Base-by-base conservation (phyloP, 2,329 filamentous ascomycete species). In the Penicillium sp. region DNA sequence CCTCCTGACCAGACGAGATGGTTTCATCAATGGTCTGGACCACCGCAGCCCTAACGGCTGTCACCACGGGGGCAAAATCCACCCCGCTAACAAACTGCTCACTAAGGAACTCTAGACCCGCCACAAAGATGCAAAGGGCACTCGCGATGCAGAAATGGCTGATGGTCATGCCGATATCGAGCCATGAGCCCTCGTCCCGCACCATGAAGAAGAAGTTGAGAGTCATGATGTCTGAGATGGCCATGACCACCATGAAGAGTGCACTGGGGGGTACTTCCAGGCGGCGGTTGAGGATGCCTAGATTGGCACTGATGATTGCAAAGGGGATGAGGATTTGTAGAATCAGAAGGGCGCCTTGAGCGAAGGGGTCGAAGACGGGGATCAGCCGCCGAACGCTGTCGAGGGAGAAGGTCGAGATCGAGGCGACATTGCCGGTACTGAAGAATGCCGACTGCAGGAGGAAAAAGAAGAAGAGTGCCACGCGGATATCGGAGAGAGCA, bases 181-280 rank as follows among this genome's bases (percentile, higher is more conserved):
- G 74, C 93, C 93, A 99, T 18, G 87, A 93, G 0, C 93, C 93
- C 67, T 99, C 93, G 61, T 99, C 93, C 63, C 87, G 88, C 38
- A 99, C 93, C 62, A 95, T 89, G 83, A 89, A 99, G 73, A 99
- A 99, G 76, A 99, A 99, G 63, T 93, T 89, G 44, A 99, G 77
- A 3, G 93, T 97, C 67, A 97, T 78, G 41, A 95, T 82, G 66
- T 99, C 93, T 53, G 87, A 91, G 43, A 95, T 82, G 0, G 87
- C 88, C 82, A 96, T 95, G 42, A 95, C 90, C 2, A 92, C 75
- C 86, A 96, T 96, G 73, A 97, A 96, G 3, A 99, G 75, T 5
- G 90, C 89, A 33, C 87, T 90, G 0, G 90, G 91, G 8, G 90
- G 87, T 0, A 99, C 86, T 13, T 88, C 86, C 0, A 99, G 76